These are phyloP conservation scores for Tylopilus sp. DNA, from an alignment of 1,284 basidiomycete species.

Conservation along the genomic window DNA sequence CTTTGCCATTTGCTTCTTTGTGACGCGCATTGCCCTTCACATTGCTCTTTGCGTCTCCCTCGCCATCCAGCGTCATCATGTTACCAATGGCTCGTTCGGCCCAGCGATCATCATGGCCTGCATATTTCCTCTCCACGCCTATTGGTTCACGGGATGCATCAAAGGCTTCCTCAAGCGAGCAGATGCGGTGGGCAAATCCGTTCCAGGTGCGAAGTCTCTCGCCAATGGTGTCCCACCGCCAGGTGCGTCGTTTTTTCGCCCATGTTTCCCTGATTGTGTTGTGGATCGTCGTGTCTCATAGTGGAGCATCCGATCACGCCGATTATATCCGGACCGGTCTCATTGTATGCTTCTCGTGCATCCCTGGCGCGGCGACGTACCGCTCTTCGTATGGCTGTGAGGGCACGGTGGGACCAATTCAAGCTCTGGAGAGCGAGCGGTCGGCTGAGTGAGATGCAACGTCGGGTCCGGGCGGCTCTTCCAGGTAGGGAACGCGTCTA, in stretches of 20 bases:
- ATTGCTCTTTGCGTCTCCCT: slow-evolving; percentile 37
- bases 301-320: slow-evolving; percentile 14
- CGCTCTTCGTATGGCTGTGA: slow-evolving; percentile 26
- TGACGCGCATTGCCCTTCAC: slow-evolving; percentile 51
- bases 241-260: slow-evolving; percentile 10
- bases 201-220: slow-evolving; percentile 3
- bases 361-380: slow-evolving; percentile 28
- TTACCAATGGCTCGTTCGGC: slow-evolving; percentile 33
- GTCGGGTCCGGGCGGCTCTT: slow-evolving; percentile 27
- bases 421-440: slow-evolving; percentile 26
- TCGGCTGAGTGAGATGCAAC: slow-evolving; percentile 29
- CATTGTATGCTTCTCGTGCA: slow-evolving; percentile 15
- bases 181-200: slow-evolving; percentile 4
- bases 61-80: slow-evolving; percentile 30
- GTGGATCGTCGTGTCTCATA: slow-evolving; percentile 2
- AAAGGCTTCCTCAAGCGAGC: slow-evolving; percentile 45
- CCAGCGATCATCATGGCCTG: slow-evolving; percentile 40
- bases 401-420: slow-evolving; percentile 31
- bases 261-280: background rate
- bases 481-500: slow-evolving; percentile 31
- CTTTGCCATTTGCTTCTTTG: slow-evolving; percentile 51
- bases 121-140: slow-evolving; percentile 48
- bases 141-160: slow-evolving; percentile 53
- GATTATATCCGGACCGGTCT: slow-evolving; percentile 1
- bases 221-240: background rate